Base-by-base conservation (phyloP, 2,329 filamentous ascomycete species). In the Pestalotiopsis sp. region DNA sequence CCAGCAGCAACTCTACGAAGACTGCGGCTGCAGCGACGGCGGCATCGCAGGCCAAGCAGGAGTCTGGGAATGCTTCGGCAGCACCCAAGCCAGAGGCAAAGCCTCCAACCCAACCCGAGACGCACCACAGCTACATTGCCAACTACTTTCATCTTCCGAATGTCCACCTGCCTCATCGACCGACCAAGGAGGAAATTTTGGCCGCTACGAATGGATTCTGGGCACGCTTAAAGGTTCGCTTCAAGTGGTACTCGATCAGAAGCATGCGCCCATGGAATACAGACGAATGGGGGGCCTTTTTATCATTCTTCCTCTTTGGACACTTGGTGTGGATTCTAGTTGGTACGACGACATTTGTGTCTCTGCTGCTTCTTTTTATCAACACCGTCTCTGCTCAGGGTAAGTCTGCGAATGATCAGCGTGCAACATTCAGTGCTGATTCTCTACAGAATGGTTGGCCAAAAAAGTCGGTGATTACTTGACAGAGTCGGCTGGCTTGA, bases 221-320 rank as follows among this genome's bases (percentile, higher is more conserved):
- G 91, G 92, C 97, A 71, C 89, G 96, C 63, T 81, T 98, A 59
- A 94, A 92, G 77, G 93, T 98, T 27, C 92, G 94, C 56, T 97
- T 98, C 83, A 99, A 99, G 81, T 99, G 96, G 96, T 91, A 96
- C 75, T 97, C 96, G 2, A 99, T 99, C 75, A 87, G 95, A 77
- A 97, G 95, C 78, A 93, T 93, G 79, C 88, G 96, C 49, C 96
- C 96, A 0, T 99, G 96, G 89, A 99, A 97, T 79, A 88, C 92
- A 25, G 96, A 99, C 79, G 96, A 99, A 82, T 98, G 97, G 85
- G 93, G 94, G 60, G 96, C 96, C 3, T 95, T 99, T 71, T 90
- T 87, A 66, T 98, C 96, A 2, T 98, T 95, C 95, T 92, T 99
- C 71, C 87, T 98, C 71, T 86, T 98, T 66, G 96, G 95, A 0